These are phyloP conservation scores for Trichothecium roseum DNA, from an alignment of 2,329 filamentous ascomycete genomes.

Conservation along the genomic window DNA sequence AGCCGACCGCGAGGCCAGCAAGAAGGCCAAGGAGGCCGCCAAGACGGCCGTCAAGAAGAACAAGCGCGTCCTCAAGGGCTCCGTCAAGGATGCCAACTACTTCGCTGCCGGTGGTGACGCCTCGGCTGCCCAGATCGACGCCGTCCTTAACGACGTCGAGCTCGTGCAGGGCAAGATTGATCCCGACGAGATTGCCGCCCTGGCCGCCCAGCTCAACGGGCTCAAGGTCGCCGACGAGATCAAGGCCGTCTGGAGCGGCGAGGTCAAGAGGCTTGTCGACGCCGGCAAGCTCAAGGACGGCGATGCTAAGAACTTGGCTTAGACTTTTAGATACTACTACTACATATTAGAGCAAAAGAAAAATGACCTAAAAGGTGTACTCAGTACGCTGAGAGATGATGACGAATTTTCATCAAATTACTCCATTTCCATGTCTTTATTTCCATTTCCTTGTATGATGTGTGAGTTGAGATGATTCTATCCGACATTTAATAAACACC, in stretches of 20 bases:
- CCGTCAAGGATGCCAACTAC: constrained; percentile 97
- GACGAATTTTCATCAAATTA: too few species aligned
- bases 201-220: constrained; percentile 71
- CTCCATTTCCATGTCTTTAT: too few species aligned
- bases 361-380: too few species aligned
- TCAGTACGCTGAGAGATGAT: too few species aligned
- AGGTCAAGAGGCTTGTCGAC: constrained; percentile 67
- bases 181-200: constrained; percentile 74
- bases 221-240: constrained; percentile 75
- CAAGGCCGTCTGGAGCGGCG: constrained; percentile 69
- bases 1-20: constrained; percentile 67
- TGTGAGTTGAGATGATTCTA: constrained; percentile 6
- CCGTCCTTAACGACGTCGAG: constrained; percentile 77
- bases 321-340: too few species aligned
- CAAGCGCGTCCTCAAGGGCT: constrained; percentile 90
- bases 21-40: constrained; percentile 97
- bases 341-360: too few species aligned
- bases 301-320: constrained; percentile 66
- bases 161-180: constrained; percentile 80
- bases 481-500: not conserved
- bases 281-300: constrained; percentile 81
- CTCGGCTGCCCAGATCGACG: constrained; percentile 68
- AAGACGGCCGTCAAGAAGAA: constrained; percentile 99
- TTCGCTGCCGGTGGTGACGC: constrained; percentile 65
- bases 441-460: not conserved